Base-by-base conservation (phyloP, 2,329 filamentous ascomycete species). In the Cordyceps militaris region DNA sequence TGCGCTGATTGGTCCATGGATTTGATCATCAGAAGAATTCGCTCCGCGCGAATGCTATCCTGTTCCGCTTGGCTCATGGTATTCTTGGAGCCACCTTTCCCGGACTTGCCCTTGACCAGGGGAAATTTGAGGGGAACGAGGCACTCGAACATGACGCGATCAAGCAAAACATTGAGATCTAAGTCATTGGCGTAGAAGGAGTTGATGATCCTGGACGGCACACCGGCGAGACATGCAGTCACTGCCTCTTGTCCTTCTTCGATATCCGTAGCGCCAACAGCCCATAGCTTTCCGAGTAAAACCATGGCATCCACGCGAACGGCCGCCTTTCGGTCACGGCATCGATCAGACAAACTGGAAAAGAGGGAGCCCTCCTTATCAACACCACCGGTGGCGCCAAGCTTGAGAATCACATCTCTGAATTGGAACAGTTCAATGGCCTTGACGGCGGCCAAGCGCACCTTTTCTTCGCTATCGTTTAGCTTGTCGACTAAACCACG, bases 91-190 rank as follows among this genome's bases (percentile, higher is more conserved):
- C 81, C 73, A 32, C 80, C 78, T 68, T 91, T 91, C 3, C 81
- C 79, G 21, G 68, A 71, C 67, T 85, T 86, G 19, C 73, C 67
- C 65, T 85, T 86, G 6, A 77, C 69, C 60, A 86, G 82, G 7
- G 94, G 94, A 65, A 91, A 99, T 30, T 81, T 84, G n/a, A 97
- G 77, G 1, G 94, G 94, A n/a, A 99, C 78, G 10, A 99, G 80
- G 47, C 85, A 89, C 65, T 97, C 93, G 67, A 88, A 96, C 61
- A 96, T 79, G 32, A 93, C 90, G 55, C 87, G 84, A 64, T 96
- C 91, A 21, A 97, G 80, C 38, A 95, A 78, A 21, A 91, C 81
- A 66, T 95, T 94, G 54, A 97, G 83, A 62, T 96, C 91, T 1
- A 78, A 76, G 68, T 97, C 91, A 67, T 97, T 97, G 60, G 91